phyloP scores from a whole-genome alignment of 1,284 basidiomycete genomes.

The Sanghuangporus baumii region DNA sequence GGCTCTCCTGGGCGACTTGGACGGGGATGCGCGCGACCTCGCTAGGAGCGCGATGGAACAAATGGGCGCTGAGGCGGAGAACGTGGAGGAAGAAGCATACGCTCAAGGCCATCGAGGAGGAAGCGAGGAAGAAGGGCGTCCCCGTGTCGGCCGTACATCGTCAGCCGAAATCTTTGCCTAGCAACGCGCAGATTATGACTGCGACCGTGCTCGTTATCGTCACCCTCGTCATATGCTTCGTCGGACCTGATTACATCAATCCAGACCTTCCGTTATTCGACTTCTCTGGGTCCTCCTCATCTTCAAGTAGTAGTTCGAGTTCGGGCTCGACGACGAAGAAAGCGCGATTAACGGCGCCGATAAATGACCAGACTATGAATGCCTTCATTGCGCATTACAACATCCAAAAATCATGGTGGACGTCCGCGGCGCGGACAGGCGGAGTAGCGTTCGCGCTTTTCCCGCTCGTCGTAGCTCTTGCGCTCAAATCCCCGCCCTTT shows the following conservation, averaged over 20 bases:
- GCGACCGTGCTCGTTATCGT: slow-evolving; percentile 38
- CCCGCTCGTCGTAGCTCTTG: slow-evolving; percentile 73
- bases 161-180: slow-evolving; percentile 49
- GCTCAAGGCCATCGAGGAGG: slow-evolving; percentile 25
- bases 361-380: slow-evolving; percentile 19
- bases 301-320: not conserved
- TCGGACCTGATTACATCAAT: slow-evolving; percentile 73
- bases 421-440: slow-evolving; percentile 66
- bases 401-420: slow-evolving; percentile 76
- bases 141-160: slow-evolving; percentile 25
- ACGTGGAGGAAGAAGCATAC: slow-evolving; percentile 42
- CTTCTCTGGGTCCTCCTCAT: slow-evolving; percentile 21
- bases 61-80: slow-evolving; percentile 48
- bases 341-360: slow-evolving; percentile 20
- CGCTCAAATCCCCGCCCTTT: slow-evolving; percentile 78
- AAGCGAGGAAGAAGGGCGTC: slow-evolving; percentile 9
- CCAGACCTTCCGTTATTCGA: slow-evolving; percentile 48
- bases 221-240: slow-evolving; percentile 43
- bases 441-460: slow-evolving; percentile 75
- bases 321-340: slow-evolving; percentile 20
- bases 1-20: slow-evolving; percentile 37
- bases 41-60: slow-evolving; percentile 46
- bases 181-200: slow-evolving; percentile 55
- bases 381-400: slow-evolving; percentile 47
- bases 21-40: slow-evolving; percentile 35